Base-by-base conservation (phyloP, 2,329 filamentous ascomycete species). In the Lachnellula suecica region DNA sequence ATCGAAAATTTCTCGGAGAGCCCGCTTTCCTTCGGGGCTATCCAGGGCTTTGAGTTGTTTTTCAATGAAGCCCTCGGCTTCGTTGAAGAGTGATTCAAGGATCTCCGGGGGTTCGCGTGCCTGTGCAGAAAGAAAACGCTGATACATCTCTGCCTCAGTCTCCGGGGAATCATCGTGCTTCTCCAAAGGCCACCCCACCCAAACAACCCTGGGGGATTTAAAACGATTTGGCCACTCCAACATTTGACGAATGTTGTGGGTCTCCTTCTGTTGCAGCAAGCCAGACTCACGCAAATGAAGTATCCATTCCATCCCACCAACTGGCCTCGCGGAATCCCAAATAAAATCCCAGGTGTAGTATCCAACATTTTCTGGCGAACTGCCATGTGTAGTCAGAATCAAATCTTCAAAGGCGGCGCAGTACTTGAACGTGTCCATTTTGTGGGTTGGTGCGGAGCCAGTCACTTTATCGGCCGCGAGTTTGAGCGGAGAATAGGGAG, bases 321-420 rank as follows among this genome's bases (percentile, higher is more conserved):
- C 17, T 19, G 46, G 23, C 6, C 25, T 45, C n/a, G 35, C 7
- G 8, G 25, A 20, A n/a, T n/a, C n/a, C n/a, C n/a, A n/a, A n/a
- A n/a, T n/a, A n/a, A n/a, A n/a, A n/a, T n/a, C n/a, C n/a, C n/a
- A n/a, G n/a, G n/a, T n/a, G n/a, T n/a, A n/a, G n/a, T n/a, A n/a
- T n/a, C n/a, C n/a, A n/a, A n/a, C n/a, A n/a, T n/a, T n/a, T n/a
- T n/a, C n/a, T n/a, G n/a, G n/a, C n/a, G n/a, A n/a, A n/a, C n/a
- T n/a, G n/a, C n/a, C n/a, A n/a, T n/a, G n/a, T n/a, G n/a, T n/a
- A n/a, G n/a, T n/a, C n/a, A n/a, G n/a, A n/a, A 69, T 59, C 19
- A 69, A 45, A 44, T 69, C 66, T 44, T 66, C 63, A 47, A 69
- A 68, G 29, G 66, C 66, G 15, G 59, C 58, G 24, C 53, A 48